Evolutionary conservation across 495 filamentous ascomycete species (phyloP), one percentile per base, ranked within the genome.

Genomic region (Oidiodendron maius): DNA sequence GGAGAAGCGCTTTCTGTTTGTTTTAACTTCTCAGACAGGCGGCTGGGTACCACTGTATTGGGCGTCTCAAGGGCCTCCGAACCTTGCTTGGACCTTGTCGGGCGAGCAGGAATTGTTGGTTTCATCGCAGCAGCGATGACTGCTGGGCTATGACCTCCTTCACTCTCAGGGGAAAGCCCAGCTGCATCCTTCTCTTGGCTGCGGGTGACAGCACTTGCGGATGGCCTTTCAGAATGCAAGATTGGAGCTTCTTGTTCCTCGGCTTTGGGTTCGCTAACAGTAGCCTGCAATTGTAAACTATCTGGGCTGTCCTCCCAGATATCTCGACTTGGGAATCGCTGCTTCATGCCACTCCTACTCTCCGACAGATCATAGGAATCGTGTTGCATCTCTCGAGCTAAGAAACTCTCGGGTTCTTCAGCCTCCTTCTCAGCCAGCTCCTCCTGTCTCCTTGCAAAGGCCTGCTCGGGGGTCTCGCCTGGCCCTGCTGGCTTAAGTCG

Each of bases 241-340:
- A 43, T 52, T 16, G 49, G 10, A 13, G 47, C 44, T 30, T 68
- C 59, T 15, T 76, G 70, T 3, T 76, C 72, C 12, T 73, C 65
- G 11, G 68, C 59, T 34, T 88, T 81, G n/a, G 77, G 78, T 11
- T 61, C 64, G 40, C 76, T 79, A 20, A 97, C 82, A 3, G 86
- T 91, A 10, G 93, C 90, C 50, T 85, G 80, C 22, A 94, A 76
- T 46, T 84, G 75, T 38, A 87, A 77, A 57, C 84, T 89, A 53
- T 93, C 87, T 3, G 93, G 91, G 0, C 80, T 80, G 61, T 99
- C 93, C 69, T 99, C 93, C 93, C 93, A 99, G 37, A 97, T 85
- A 66, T 99, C 93, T 28, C 80, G 81, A 61, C 91, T 96, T 4
- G 93, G 93, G 62, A 99, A 99, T 5, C 90, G 78, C 26, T 86